Base-by-base conservation (phyloP, 2,329 filamentous ascomycete genomes). In the Ophiosphaerella herpotricha region DNA sequence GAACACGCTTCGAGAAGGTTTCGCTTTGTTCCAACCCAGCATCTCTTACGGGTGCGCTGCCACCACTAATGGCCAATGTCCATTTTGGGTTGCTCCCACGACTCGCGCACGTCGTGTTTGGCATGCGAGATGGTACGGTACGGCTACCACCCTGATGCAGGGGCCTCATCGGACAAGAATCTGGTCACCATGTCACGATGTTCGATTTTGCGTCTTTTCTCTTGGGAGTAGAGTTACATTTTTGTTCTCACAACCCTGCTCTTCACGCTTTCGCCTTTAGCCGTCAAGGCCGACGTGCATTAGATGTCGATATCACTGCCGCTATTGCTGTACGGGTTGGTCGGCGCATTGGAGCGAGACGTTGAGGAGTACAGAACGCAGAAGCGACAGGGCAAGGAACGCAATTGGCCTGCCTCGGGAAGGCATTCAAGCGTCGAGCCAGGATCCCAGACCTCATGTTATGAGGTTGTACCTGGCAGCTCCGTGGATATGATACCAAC, bases 1-100 rank as follows among this genome's bases (percentile, higher is more conserved):
- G 56, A 66, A 63, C 61, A 62, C 55, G 56, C 61, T 66, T 66
- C 63, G 58, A 66, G 61, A 66, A 66, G 58, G 57, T 64, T 63
- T 66, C 57, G 61, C 54, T 60, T 55, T 46, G 29, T 63, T 66
- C 58, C 45, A 55, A 57, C 39, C 48, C 39, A 32, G 26, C 41
- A 33, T 48, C 46, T 52, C 52, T 53, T 26, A 44, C 36, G 26
- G 38, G 26, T 29, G 24, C 12, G 44, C 50, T 32, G 18, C 40
- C 32, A 46, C 41, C 14, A 33, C 46, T 39, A 35, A 33, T 26
- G 24, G 43, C 36, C 21, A 53, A 46, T 47, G 26, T 29, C 26
- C 26, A 29, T 29, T 29, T 29, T 29, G 11, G 26, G 43, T 43
- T 38, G 43, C 40, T 46, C 38, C 40, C 46, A 50, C 39, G 46